Evolutionary conservation across 1,284 basidiomycete species (phyloP).

Genomic region (Rhizoctonia solani): DNA sequence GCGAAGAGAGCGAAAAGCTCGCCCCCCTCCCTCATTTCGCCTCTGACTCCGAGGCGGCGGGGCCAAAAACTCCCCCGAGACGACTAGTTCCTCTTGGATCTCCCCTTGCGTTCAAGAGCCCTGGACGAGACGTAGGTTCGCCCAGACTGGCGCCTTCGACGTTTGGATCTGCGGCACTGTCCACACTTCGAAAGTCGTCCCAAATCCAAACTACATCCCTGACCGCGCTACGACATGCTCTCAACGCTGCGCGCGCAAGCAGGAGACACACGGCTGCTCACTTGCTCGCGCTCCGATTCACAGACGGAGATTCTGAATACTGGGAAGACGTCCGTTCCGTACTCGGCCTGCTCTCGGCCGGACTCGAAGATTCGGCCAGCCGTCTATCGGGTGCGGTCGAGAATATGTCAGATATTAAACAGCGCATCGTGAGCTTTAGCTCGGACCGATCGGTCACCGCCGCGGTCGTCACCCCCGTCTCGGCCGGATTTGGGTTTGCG

Average conservation of each 20-base stretch:
- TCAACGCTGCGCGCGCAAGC: slow-evolving; percentile 65
- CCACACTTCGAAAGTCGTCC: slow-evolving; percentile 53
- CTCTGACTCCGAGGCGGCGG: slow-evolving; percentile 21
- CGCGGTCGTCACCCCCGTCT: background rate
- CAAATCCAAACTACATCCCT: slow-evolving; percentile 60
- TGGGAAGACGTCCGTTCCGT: slow-evolving; percentile 80
- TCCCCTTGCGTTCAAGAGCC: slow-evolving; percentile 44
- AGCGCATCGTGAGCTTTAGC: slow-evolving; percentile 43
- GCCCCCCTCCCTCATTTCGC: slow-evolving; percentile 20
- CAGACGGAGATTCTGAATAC: slow-evolving; percentile 58
- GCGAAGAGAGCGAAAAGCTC: slow-evolving; percentile 39
- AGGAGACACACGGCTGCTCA: slow-evolving; percentile 76
- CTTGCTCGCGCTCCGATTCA: slow-evolving; percentile 72
- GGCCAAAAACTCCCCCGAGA: slow-evolving; percentile 6
- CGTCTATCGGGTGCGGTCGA: slow-evolving; percentile 64
- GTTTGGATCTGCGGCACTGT: slow-evolving; percentile 47
- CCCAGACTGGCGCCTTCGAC: background rate
- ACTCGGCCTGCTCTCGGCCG: slow-evolving; percentile 65
- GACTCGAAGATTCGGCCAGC: slow-evolving; percentile 64
- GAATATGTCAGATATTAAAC: slow-evolving; percentile 53
- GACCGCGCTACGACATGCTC: slow-evolving; percentile 59
- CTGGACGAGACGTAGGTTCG: slow-evolving; percentile 30
- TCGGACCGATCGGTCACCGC: background rate
- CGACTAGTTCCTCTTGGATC: slow-evolving; percentile 53
- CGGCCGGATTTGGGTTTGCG: slow-evolving; percentile 5